A percentile compares a stretch with the other conserved stretches of the same genome.
Evolutionary conservation across 257 asterid species (phyloP).

Genomic region (Solanum paucissectum): DNA sequence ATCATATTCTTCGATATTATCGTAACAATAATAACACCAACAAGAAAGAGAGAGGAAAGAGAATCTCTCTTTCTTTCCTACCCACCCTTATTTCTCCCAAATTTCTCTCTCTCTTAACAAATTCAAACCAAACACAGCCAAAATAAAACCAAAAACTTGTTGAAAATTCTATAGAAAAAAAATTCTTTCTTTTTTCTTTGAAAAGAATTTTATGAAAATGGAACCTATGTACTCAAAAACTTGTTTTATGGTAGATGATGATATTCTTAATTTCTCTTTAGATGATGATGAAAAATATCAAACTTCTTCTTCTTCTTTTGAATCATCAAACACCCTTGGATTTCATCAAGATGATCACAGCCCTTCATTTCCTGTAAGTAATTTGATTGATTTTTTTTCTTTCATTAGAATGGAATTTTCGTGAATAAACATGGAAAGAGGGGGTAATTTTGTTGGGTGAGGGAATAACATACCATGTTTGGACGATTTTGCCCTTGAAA

Average conservation of each 20-base stretch:
- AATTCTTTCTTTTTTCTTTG: not conserved
- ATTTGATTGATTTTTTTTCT: not conserved
- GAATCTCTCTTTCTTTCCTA: not conserved
- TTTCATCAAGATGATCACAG: not conserved
- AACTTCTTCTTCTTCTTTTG: constrained; percentile 3
- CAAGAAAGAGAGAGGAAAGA: not conserved
- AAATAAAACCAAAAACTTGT: not conserved
- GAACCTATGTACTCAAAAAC: constrained; percentile 27
- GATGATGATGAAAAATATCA: constrained; percentile 21
- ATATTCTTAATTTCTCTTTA: constrained; percentile 56
- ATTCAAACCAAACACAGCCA: constrained; percentile 3
- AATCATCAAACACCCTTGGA: constrained; percentile 7
- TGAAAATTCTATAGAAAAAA: not conserved
- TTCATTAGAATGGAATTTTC: not conserved
- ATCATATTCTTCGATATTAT: not conserved
- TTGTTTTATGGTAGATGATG: constrained; percentile 35
- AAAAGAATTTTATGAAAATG: constrained; percentile 13
- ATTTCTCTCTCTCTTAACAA: not conserved
- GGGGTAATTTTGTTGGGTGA: not conserved
- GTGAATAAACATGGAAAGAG: not conserved
- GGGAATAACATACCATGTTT: not conserved
- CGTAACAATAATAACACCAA: not conserved
- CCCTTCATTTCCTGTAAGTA: constrained; percentile 20
- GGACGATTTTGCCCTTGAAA: constrained; percentile 22
- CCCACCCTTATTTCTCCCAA: not conserved